These are phyloP conservation scores for Borealophlyctis nickersoniae DNA, from an alignment of 192 early-diverging fungal genomes.

Conservation along the genomic window DNA sequence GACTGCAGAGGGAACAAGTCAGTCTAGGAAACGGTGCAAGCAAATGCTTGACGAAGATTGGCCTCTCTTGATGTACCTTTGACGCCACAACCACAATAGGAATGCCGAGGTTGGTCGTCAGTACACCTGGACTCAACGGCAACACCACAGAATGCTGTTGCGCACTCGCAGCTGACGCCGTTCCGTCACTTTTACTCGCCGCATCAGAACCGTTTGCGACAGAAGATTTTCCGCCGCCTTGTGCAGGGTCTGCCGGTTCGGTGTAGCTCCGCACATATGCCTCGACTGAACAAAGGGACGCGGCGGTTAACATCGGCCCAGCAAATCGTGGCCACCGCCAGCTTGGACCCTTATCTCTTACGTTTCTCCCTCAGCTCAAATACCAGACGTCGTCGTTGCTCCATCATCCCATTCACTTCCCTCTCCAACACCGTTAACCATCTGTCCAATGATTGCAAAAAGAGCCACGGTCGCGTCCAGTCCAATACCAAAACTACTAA, in stretches of 20 bases:
- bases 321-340: too few species aligned
- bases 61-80: too few species aligned
- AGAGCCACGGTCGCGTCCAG: slow-evolving; percentile 87
- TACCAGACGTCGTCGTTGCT: background rate
- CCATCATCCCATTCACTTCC: slow-evolving; percentile 36
- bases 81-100: slow-evolving; percentile 86
- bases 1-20: slow-evolving; percentile 35
- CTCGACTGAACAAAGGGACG: slow-evolving; percentile 46
- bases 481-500: slow-evolving; percentile 80
- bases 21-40: too few species aligned
- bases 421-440: slow-evolving; percentile 72
- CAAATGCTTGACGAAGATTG: too few species aligned
- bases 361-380: background rate
- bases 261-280: slow-evolving; percentile 68
- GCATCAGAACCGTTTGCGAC: too few species aligned
- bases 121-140: slow-evolving; percentile 74
- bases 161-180: background rate
- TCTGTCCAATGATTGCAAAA: slow-evolving; percentile 72
- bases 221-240: background rate
- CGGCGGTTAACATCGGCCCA: background rate
- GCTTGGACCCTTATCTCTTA: background rate
- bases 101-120: slow-evolving; percentile 82
- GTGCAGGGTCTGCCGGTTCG: slow-evolving; percentile 37
- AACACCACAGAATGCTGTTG: slow-evolving; percentile 20
- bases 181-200: background rate